Base-by-base conservation (phyloP, 306 rosid species). In the Lathyrus sativus region DNA sequence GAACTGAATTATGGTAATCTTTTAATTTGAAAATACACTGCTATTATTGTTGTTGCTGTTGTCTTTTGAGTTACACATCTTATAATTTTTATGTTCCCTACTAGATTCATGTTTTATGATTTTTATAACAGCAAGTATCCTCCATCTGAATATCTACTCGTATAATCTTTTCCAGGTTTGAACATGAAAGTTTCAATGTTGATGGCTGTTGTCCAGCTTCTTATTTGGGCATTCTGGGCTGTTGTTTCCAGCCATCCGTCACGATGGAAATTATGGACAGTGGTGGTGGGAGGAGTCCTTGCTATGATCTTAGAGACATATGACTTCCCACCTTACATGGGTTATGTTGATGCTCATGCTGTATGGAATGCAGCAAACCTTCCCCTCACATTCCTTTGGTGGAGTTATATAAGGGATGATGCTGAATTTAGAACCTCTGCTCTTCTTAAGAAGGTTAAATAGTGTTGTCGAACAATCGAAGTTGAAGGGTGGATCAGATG, bases 331-430 rank as follows among this genome's bases (percentile, higher is more conserved):
- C 97, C 99, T 4, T 93, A 86, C 77, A 71, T 9, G 68, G 99
- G 99, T n/a, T 90, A 76, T 62, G 82, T 88, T 42, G 99, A 93
- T 74, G 88, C 95, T 51, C 96, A 84, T 54, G 95, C 99, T 18
- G 68, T 93, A 54, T 78, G 89, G 88, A 87, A 86, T 49, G 95
- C 97, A 44, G 79, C 85, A 54, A 82, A 79, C 51, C 81, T 90
- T 79, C 97, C 99, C 57, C 78, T 87, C 17, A 79, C 99, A 15
- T 93, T 78, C 81, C 77, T 93, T 15, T 90, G 90, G 97, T 93
- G 99, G 99, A 87, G 92, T 80, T 90, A 87, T 71, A 80, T 87
- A 72, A 85, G 95, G 76, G 96, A 90, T 58, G 99, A 93, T 68
- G 97, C 97, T 2, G 97, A 88, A 80, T 90, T 82, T 74, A 78